phyloP scores from a whole-genome alignment of 345 rosid species.

The Noccaea caerulescens region DNA sequence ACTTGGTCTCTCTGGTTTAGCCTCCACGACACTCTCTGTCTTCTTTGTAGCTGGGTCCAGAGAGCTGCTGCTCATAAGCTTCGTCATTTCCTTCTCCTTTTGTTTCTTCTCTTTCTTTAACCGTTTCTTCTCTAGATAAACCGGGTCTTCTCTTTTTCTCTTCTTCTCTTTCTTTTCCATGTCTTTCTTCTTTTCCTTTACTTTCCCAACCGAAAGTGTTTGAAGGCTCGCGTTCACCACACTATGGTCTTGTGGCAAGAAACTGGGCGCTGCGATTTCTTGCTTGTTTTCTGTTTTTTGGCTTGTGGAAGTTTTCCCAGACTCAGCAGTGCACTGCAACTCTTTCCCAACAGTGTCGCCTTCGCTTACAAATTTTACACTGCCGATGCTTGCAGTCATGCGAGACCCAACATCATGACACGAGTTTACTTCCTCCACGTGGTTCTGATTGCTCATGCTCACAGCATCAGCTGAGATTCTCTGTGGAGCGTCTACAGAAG shows the following conservation, averaged over 20 bases:
- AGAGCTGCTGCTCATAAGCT: conserved; percentile 53
- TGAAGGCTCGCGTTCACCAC: conserved; percentile 65
- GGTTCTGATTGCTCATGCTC: conserved; percentile 72
- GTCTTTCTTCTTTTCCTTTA: conserved; percentile 57
- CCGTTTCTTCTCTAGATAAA: conserved; percentile 72
- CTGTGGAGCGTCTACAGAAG: conserved; percentile 94
- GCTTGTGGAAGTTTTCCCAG: conserved; percentile 59
- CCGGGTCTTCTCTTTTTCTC: conserved; percentile 71
- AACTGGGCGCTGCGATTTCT: conserved; percentile 53
- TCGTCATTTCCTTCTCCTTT: conserved; percentile 77
- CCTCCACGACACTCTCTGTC: conserved; percentile 37
- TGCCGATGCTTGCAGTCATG: conserved; percentile 93
- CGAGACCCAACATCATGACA: conserved; percentile 84
- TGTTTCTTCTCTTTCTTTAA: conserved; percentile 84
- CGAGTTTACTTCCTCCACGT: conserved; percentile 89
- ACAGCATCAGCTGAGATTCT: conserved; percentile 70
- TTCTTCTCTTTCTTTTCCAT: conserved; percentile 65
- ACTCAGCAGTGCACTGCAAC: conserved; percentile 97
- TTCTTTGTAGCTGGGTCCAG: conserved; percentile 44
- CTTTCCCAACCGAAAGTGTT: conserved; percentile 58
- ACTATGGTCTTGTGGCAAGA: conserved; percentile 51
- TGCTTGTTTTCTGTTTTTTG: conserved; percentile 48
- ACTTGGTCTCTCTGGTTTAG: conserved; percentile 54
- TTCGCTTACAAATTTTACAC: conserved; percentile 72
- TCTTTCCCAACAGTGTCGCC: conserved; percentile 76